Conservation (phyloP, 1,284 basidiomycete species). For the Apiotrichum akiyoshidainum region DNA sequence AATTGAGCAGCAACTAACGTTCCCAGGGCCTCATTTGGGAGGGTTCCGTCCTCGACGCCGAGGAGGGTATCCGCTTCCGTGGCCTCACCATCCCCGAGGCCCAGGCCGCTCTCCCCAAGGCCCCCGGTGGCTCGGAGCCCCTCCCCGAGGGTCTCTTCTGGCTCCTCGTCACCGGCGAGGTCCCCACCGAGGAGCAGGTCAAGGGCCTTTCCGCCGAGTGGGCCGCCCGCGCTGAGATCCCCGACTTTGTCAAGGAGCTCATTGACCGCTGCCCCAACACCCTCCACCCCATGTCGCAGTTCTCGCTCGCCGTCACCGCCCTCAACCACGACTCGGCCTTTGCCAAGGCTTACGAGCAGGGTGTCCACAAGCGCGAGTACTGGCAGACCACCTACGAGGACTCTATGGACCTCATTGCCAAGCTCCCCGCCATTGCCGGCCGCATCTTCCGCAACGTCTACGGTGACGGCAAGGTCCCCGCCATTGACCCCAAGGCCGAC, state of each 20-base stretch:
- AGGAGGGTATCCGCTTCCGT: constrained; percentile 95
- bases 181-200: constrained; percentile 85
- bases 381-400: constrained; percentile 96
- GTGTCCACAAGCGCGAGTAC: constrained; percentile 93
- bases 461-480: constrained; percentile 76
- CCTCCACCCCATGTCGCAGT: constrained; percentile 95
- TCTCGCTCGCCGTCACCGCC: constrained; percentile 84
- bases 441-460: constrained; percentile 96
- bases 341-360: constrained; percentile 89
- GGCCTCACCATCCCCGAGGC: constrained; percentile 88
- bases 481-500: constrained; percentile 83
- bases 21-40: constrained; percentile 89
- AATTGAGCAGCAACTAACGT: too few species aligned
- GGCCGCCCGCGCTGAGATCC: constrained; percentile 83
- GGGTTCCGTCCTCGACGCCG: constrained; percentile 87
- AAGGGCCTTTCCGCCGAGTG: constrained; percentile 80
- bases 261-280: constrained; percentile 90
- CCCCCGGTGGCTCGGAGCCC: constrained; percentile 82
- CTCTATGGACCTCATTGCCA: constrained; percentile 96
- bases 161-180: constrained; percentile 88
- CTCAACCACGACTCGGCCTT: constrained; percentile 98
- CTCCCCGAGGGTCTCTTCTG: constrained; percentile 94
- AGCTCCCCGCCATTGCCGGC: constrained; percentile 93
- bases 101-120: constrained; percentile 79
- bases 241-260: constrained; percentile 87